Evolutionary conservation across 805 yeast species (phyloP).

Genomic region (Dipodascopsis tothii): DNA sequence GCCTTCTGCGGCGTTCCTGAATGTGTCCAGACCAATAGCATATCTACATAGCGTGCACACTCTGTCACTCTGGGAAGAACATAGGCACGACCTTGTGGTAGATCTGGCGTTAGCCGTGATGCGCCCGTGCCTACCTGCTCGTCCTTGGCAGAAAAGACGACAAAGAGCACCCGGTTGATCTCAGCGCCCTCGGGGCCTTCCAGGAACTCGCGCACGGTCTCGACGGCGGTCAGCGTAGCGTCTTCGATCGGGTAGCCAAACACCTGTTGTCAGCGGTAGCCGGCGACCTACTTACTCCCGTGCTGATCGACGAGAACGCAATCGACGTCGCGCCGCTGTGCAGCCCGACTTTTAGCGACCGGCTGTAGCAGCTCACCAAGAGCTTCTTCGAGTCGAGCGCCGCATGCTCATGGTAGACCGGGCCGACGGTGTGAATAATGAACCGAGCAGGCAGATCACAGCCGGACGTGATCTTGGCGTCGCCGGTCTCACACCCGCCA

Average conservation of each 20-base stretch:
- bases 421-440: slow-evolving; percentile 19
- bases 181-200: neutral
- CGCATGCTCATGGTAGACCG: slow-evolving; percentile 7
- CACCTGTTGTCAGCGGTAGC: slow-evolving; percentile 1
- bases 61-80: no score
- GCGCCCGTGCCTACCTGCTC: slow-evolving; percentile 11
- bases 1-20: no score
- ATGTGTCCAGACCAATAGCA: no score
- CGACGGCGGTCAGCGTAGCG: slow-evolving; percentile 7
- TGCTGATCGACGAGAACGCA: slow-evolving; percentile 21
- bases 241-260: slow-evolving; percentile 16
- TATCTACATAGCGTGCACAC: no score
- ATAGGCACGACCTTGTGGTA: no score
- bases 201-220: slow-evolving; percentile 14
- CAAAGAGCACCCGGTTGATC: slow-evolving; percentile 18
- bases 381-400: slow-evolving; percentile 1
- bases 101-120: no score
- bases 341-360: slow-evolving; percentile 9
- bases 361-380: slow-evolving; percentile 10
- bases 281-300: slow-evolving; percentile 11
- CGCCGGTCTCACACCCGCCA: slow-evolving; percentile 19
- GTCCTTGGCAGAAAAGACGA: slow-evolving; percentile 10
- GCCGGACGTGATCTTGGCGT: slow-evolving; percentile 18
- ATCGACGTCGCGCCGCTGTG: slow-evolving; percentile 8
- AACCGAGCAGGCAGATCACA: slow-evolving; percentile 7